phyloP scores from a whole-genome alignment of 108 stramenopile species.

The Parietichytrium sp. region DNA sequence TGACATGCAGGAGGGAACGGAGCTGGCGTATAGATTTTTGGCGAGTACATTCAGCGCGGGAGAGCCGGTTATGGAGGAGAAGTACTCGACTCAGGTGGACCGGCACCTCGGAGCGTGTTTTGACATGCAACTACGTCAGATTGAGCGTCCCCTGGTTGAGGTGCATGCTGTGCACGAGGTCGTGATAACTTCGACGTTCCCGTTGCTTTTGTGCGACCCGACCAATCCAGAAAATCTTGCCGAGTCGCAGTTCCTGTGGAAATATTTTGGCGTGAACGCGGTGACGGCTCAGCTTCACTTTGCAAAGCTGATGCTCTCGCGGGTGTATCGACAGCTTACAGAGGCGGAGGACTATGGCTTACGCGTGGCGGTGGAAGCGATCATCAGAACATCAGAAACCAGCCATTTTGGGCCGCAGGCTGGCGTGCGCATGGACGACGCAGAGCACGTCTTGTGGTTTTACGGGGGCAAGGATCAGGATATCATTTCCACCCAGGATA shows the following conservation, averaged over 20 bases:
- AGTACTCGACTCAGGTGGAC: not conserved
- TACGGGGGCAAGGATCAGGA: not conserved
- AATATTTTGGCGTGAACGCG: not conserved
- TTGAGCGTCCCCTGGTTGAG: conserved; percentile 30
- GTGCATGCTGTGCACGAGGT: not conserved
- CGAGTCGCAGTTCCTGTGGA: not conserved
- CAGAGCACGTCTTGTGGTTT: conserved; percentile 21
- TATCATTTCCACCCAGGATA: not conserved
- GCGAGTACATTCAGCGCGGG: conserved; percentile 20
- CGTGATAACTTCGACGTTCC: not conserved
- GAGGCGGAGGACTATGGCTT: not conserved
- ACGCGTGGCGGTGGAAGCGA: not conserved
- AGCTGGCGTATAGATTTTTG: not conserved
- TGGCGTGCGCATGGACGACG: not conserved
- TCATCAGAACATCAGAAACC: not conserved
- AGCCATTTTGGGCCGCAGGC: not conserved
- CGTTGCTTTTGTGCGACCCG: not conserved
- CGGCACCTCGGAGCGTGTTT: not conserved
- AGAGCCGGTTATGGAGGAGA: not conserved
- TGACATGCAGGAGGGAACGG: not conserved
- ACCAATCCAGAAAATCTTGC: conserved; percentile 3
- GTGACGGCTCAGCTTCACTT: conserved; percentile 5
- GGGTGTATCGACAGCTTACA: not conserved
- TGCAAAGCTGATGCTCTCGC: not conserved
- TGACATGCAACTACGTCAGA: not conserved